A percentile compares a stretch with the other conserved stretches of the same genome.
Evolutionary conservation across 129 eudicot species (phyloP).

Genomic region (Helianthus annuus): DNA sequence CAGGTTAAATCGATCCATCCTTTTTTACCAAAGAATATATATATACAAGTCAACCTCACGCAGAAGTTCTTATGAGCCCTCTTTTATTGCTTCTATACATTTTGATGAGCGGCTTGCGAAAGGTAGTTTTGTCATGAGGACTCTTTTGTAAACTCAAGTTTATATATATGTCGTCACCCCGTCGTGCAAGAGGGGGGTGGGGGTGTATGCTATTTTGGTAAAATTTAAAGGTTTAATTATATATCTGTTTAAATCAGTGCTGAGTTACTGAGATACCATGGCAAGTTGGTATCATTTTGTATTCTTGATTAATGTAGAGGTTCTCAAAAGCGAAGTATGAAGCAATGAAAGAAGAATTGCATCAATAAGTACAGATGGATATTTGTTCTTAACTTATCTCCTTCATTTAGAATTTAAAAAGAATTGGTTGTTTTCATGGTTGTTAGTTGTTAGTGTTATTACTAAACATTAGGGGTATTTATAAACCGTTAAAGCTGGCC

Average conservation of each 20-base stretch:
- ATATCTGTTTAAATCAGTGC: background rate
- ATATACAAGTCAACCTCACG: background rate
- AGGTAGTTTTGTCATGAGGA: conserved; percentile 3
- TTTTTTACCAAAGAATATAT: background rate
- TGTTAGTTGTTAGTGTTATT: no score
- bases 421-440: no score
- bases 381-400: background rate
- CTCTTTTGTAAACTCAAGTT: conserved; percentile 10
- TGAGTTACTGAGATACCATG: background rate
- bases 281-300: background rate
- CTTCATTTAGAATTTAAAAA: background rate
- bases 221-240: background rate
- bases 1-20: conserved; percentile 15
- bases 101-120: conserved; percentile 13
- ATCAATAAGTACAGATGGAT: background rate
- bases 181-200: background rate
- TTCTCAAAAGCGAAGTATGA: background rate
- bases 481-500: background rate
- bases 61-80: conserved; percentile 16
- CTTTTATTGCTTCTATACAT: conserved; percentile 16
- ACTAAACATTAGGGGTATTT: background rate
- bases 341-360: background rate
- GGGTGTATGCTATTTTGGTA: background rate
- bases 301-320: background rate
- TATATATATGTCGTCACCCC: background rate